Evolutionary conservation across 768 basidiomycete species (phyloP).

Genomic region (Holtermanniella nyarrowii): DNA sequence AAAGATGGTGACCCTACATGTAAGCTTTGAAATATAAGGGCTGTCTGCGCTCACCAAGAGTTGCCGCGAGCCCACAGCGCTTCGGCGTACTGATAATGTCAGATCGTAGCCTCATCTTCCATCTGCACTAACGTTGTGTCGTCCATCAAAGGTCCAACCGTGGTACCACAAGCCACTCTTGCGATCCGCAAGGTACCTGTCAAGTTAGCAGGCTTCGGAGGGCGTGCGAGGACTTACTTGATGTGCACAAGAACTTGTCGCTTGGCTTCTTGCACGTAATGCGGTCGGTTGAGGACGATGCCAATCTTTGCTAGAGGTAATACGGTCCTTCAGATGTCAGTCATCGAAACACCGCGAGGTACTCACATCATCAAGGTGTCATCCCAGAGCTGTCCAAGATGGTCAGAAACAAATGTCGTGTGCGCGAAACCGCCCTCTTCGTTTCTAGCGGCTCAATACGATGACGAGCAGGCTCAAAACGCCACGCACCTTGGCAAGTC

Average conservation of each 20-base stretch:
- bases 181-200: slow-evolving; percentile 34
- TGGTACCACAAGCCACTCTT: slow-evolving; percentile 36
- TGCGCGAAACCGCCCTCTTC: slow-evolving; percentile 29
- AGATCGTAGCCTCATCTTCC: too few species aligned
- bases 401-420: slow-evolving; percentile 45
- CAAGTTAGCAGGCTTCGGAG: slow-evolving; percentile 36
- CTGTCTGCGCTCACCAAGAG: slow-evolving; percentile 41
- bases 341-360: too few species aligned
- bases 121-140: slow-evolving; percentile 28
- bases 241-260: slow-evolving; percentile 48
- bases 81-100: too few species aligned
- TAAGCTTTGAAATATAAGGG: not conserved
- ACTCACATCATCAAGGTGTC: slow-evolving; percentile 56
- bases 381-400: slow-evolving; percentile 50
- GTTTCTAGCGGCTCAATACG: slow-evolving; percentile 11
- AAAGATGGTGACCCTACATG: slow-evolving; percentile 13
- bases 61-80: slow-evolving; percentile 53
- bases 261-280: slow-evolving; percentile 52
- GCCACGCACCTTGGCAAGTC: too few species aligned
- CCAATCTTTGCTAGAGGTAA: slow-evolving; percentile 53
- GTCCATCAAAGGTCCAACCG: slow-evolving; percentile 33
- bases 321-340: too few species aligned
- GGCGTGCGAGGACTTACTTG: slow-evolving; percentile 22
- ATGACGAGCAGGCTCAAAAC: too few species aligned
- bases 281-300: slow-evolving; percentile 46